Evolutionary conservation across 2,329 filamentous ascomycete species (phyloP).

Genomic region (Ophiostoma sp.): DNA sequence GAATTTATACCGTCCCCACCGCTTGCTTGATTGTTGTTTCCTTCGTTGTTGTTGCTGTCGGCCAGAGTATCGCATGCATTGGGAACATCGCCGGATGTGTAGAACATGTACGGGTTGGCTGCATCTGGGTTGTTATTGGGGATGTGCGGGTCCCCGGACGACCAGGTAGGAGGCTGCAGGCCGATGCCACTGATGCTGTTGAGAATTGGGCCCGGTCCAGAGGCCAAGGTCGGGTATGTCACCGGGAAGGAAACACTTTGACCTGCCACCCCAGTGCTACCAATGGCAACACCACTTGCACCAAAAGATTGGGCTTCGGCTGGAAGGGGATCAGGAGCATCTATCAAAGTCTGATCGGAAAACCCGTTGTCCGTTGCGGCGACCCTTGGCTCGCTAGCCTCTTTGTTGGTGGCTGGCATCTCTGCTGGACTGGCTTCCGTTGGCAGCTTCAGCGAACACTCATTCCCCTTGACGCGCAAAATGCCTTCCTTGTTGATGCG

Average conservation of each 20-base stretch:
- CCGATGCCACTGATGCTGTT: background rate
- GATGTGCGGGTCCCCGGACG: background rate
- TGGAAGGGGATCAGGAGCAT: background rate
- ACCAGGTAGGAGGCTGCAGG: background rate
- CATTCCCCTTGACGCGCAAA: conserved; percentile 13
- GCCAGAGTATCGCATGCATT: background rate
- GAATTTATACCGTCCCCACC: background rate
- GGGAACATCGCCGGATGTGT: background rate
- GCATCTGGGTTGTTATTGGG: conserved; percentile 10
- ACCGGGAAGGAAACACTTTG: background rate
- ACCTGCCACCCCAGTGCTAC: background rate
- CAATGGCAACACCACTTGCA: background rate
- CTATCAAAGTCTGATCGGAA: background rate
- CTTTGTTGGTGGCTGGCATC: background rate
- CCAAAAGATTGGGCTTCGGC: background rate
- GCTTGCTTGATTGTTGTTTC: background rate
- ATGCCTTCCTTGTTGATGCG: conserved; percentile 31
- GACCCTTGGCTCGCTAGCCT: background rate
- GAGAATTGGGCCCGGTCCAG: background rate
- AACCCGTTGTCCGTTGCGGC: background rate
- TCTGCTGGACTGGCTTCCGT: background rate
- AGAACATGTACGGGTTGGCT: conserved; percentile 14
- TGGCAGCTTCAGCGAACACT: conserved; percentile 5
- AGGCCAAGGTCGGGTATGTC: background rate
- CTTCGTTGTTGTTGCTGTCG: background rate